phyloP scores from a whole-genome alignment of 352 stramenopile genomes.

The Thraustochytrium striatum region DNA sequence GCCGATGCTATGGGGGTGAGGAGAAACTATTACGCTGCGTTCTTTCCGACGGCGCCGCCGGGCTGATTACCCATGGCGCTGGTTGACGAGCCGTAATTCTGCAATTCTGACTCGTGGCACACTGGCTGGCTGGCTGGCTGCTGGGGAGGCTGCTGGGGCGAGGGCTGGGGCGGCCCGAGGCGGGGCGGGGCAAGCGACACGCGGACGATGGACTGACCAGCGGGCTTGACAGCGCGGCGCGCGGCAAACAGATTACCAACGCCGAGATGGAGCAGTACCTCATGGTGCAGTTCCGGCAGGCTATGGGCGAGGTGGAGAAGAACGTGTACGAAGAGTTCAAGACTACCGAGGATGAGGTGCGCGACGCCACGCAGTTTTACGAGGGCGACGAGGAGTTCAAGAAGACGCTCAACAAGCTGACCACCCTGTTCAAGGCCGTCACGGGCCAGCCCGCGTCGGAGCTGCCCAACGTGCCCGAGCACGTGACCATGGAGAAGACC shows the following conservation, averaged over 20 bases:
- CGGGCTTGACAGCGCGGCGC: not conserved
- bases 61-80: no score
- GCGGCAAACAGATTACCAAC: constrained; percentile 7
- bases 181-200: no score
- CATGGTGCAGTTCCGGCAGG: constrained; percentile 39
- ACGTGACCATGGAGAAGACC: constrained; percentile 43
- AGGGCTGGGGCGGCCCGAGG: no score
- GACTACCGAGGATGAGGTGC: constrained; percentile 43
- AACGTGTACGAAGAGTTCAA: constrained; percentile 43
- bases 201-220: no score
- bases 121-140: no score
- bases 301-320: constrained; percentile 40
- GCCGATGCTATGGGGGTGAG: no score
- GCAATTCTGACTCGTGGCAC: no score
- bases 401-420: constrained; percentile 39
- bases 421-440: constrained; percentile 35
- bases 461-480: constrained; percentile 17
- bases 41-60: no score
- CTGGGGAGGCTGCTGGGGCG: no score
- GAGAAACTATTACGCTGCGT: no score
- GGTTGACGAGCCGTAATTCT: no score
- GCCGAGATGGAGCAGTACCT: constrained; percentile 45
- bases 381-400: constrained; percentile 44
- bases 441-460: constrained; percentile 14
- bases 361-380: constrained; percentile 23